phyloP scores from a whole-genome alignment of 2,329 filamentous ascomycete genomes.

The Epichloe sibirici region DNA sequence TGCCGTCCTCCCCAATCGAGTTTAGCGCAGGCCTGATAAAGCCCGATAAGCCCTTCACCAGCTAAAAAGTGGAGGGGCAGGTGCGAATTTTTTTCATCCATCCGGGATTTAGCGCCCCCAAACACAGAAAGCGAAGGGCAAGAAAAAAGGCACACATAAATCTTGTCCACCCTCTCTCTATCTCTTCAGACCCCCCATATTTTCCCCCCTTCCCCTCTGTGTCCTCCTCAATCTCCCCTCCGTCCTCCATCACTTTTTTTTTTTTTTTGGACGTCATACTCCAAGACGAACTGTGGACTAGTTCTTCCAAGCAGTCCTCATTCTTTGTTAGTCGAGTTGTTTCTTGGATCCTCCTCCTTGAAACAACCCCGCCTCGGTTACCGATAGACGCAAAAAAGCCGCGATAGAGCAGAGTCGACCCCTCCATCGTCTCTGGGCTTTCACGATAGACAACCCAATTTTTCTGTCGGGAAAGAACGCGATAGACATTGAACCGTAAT shows the following conservation, averaged over 20 bases:
- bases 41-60: conserved; percentile 11
- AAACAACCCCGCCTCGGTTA: conserved; percentile 20
- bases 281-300: conserved; percentile 28
- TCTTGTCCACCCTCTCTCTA: conserved; percentile 4
- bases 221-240: conserved; percentile 18
- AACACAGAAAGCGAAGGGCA: not conserved
- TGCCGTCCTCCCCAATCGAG: conserved; percentile 5
- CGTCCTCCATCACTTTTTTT: conserved; percentile 19
- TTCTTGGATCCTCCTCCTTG: conserved; percentile 21
- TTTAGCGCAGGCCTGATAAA: conserved; percentile 12
- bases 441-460: conserved; percentile 5
- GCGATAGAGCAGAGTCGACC: conserved; percentile 31
- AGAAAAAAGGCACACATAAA: conserved; percentile 7
- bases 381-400: conserved; percentile 22
- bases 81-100: conserved; percentile 12
- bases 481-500: conserved; percentile 9
- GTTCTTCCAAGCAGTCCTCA: conserved; percentile 10
- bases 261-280: conserved; percentile 31
- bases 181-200: conserved; percentile 3
- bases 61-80: conserved; percentile 12
- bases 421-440: conserved; percentile 29
- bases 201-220: conserved; percentile 3
- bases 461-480: conserved; percentile 4
- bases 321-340: conserved; percentile 20
- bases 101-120: conserved; percentile 6